phyloP scores from a whole-genome alignment of 108 stramenopile species.

The Poteriospumella lacustris region DNA sequence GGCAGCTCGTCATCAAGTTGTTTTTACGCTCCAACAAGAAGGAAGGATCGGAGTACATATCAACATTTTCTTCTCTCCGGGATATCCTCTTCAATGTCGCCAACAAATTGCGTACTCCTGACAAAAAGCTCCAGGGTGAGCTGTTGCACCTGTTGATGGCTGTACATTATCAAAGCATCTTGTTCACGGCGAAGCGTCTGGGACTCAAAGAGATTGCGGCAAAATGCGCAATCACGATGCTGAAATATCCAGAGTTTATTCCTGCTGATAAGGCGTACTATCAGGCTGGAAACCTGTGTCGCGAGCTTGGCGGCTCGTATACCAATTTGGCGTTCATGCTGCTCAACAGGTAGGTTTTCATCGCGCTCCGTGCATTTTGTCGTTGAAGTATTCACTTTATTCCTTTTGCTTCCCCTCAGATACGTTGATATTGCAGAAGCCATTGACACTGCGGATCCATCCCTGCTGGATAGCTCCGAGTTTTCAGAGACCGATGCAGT shows the following conservation, averaged over 20 bases:
- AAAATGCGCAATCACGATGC: slow-evolving; percentile 48
- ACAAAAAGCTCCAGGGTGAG: slow-evolving; percentile 12
- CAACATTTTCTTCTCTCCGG: slow-evolving; percentile 40
- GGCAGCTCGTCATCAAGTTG: slow-evolving; percentile 3
- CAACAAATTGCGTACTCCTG: slow-evolving; percentile 1
- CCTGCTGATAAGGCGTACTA: slow-evolving; percentile 61
- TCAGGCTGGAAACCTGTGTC: slow-evolving; percentile 47
- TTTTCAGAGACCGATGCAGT: slow-evolving; percentile 3
- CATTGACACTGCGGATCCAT: slow-evolving; percentile 48
- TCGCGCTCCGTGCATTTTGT: background rate
- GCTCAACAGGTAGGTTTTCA: slow-evolving; percentile 43
- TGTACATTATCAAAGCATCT: slow-evolving; percentile 44
- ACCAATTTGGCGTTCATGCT: slow-evolving; percentile 61
- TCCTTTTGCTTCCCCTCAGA: slow-evolving; percentile 18
- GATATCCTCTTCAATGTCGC: slow-evolving; percentile 47
- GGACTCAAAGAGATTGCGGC: slow-evolving; percentile 48
- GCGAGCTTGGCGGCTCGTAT: slow-evolving; percentile 45
- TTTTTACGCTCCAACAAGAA: background rate
- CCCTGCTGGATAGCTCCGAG: slow-evolving; percentile 23
- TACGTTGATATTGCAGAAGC: slow-evolving; percentile 66
- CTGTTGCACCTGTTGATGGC: slow-evolving; percentile 58
- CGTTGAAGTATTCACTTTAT: background rate
- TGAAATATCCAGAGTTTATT: slow-evolving; percentile 55
- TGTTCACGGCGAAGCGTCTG: slow-evolving; percentile 3
- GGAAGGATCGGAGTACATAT: background rate